These are phyloP conservation scores for Tuber aestivum DNA, from an alignment of 495 filamentous ascomycete species.

Conservation along the genomic window DNA sequence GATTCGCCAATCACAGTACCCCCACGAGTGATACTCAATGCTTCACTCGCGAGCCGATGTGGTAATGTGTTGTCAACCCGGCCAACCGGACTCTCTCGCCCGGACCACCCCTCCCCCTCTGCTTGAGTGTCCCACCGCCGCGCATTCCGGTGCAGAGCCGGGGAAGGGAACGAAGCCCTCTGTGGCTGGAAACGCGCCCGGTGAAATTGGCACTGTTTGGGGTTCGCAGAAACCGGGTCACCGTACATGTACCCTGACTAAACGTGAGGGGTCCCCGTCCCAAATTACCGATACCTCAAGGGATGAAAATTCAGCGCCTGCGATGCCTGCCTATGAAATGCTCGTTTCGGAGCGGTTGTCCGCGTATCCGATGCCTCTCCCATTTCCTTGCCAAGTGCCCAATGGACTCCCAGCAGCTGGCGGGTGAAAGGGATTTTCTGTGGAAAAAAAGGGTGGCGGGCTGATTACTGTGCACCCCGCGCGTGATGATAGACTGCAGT, in stretches of 20 bases:
- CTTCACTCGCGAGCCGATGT: background rate
- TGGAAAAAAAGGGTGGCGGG: background rate
- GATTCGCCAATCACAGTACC: background rate
- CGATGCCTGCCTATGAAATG: background rate
- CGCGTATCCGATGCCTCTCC: background rate
- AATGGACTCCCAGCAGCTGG: background rate
- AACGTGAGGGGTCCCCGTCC: background rate
- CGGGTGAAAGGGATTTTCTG: background rate
- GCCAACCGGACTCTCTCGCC: background rate
- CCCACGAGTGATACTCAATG: background rate
- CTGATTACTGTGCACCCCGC: background rate
- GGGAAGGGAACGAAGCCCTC: background rate
- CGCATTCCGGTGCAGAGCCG: background rate
- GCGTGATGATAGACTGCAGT: background rate
- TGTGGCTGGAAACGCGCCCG: background rate
- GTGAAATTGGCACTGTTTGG: background rate
- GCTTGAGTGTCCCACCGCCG: background rate
- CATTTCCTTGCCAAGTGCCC: background rate
- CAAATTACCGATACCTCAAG: background rate
- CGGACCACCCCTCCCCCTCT: background rate
- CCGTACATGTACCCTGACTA: background rate
- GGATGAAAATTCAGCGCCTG: background rate
- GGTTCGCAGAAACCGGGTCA: background rate
- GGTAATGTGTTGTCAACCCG: background rate
- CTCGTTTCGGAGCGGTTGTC: background rate